Base-by-base conservation (phyloP, 2,329 filamentous ascomycete genomes). In the Talaromyces sp. region DNA sequence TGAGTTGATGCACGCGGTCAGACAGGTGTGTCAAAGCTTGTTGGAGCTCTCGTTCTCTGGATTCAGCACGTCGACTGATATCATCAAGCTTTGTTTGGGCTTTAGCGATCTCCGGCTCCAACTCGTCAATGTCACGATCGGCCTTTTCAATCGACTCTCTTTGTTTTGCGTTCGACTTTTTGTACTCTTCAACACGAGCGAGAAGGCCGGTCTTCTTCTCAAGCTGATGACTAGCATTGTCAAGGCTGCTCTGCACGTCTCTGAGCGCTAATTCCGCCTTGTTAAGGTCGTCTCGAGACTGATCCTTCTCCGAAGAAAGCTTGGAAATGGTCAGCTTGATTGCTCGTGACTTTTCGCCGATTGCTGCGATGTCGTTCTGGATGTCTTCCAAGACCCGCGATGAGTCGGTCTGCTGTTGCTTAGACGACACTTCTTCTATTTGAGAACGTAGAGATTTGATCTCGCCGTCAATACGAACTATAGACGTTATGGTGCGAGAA, bases 321-420 rank as follows among this genome's bases (percentile, higher is more conserved):
- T 90, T 90, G 7, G 84, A 78, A 13, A 94, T 83, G 50, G 82
- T 85, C 49, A 82, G 82, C 73, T 91, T 92, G 33, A 88, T 79
- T 25, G 80, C 79, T 63, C 89, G 86, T 69, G 88, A 84, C 73
- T 91, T 87, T 67, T 93, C 91, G 22, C 85, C 85, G 64, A 89
- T 84, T 19, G 81, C 79, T 57, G 87, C 87, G 67, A 93, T 86
- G 57, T 93, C 86, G 62, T 91, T 88, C 70, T 95, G 90, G 62
- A 98, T 93, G 69, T 95, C 91, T 62, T 96, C 91, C 7, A 92
- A 85, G 35, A 90, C 91, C 67, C 91, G 87, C 15, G 86, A 85
- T 10, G 84, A 77, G 13, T 86, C 85, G 31, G 84, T 83, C 15
- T 89, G 86, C 72, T 90, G 87, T 73, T 97, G 90, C 70, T 93